These are phyloP conservation scores for Candida taoyuanica DNA, from an alignment of 805 yeast species.

Conservation along the genomic window DNA sequence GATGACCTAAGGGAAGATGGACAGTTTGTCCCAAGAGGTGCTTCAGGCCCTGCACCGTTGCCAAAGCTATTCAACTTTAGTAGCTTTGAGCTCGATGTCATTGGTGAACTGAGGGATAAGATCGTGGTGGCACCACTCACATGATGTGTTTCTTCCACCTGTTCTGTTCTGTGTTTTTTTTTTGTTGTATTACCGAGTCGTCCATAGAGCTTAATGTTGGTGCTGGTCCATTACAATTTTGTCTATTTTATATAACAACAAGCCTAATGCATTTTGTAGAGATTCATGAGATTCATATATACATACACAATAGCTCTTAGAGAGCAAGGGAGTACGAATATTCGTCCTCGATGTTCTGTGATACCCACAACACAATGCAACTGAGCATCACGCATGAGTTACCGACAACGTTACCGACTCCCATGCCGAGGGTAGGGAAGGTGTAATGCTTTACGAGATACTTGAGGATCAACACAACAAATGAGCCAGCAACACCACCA, in stretches of 20 bases:
- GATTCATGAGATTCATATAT: too few relatives aligned
- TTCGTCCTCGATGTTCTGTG: constrained; percentile 95
- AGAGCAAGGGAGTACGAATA: constrained; percentile 87
- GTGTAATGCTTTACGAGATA: constrained; percentile 73
- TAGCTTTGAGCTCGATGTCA: constrained; percentile 55
- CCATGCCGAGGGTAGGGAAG: constrained; percentile 93
- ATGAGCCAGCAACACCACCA: constrained; percentile 89
- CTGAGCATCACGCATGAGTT: constrained; percentile 81
- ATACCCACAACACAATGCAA: constrained; percentile 86
- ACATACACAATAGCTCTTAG: constrained; percentile 26
- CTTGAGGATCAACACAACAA: constrained; percentile 82
- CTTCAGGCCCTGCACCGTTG: constrained; percentile 37
- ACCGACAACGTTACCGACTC: constrained; percentile 78
- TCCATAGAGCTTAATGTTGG: too few relatives aligned
- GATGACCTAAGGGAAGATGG: constrained; percentile 68
- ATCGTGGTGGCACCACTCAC: too few relatives aligned
- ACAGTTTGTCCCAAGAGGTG: constrained; percentile 53
- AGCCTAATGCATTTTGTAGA: too few relatives aligned
- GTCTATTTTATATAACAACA: too few relatives aligned
- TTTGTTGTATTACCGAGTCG: too few relatives aligned
- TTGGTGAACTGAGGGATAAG: constrained; percentile 28
- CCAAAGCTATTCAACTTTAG: constrained; percentile 64
- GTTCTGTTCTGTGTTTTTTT: too few relatives aligned
- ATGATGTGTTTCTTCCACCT: too few relatives aligned
- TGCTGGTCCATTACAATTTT: neutral